Evolutionary conservation across 2,329 filamentous ascomycete species (phyloP).

Genomic region (Aspergillus floridensis): DNA sequence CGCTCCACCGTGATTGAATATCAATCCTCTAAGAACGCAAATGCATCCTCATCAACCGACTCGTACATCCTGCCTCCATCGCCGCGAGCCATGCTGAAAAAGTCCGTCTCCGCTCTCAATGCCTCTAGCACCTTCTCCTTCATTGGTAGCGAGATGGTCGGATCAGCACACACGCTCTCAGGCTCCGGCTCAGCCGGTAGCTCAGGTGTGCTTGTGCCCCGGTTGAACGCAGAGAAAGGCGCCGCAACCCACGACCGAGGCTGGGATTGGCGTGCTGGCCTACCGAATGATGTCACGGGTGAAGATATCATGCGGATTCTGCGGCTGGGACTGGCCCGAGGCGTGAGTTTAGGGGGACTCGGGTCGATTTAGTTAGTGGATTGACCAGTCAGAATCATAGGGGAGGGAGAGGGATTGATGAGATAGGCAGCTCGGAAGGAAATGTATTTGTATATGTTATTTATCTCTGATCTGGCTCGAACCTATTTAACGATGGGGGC

Average conservation of each 20-base stretch:
- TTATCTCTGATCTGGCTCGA: neutral
- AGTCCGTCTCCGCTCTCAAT: constrained; percentile 55
- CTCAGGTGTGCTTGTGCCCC: constrained; percentile 50
- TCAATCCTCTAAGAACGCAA: constrained; percentile 52
- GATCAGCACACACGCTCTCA: constrained; percentile 39
- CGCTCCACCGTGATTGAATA: constrained; percentile 70
- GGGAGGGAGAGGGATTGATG: neutral
- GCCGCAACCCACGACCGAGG: constrained; percentile 51
- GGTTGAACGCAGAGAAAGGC: constrained; percentile 19
- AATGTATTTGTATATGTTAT: neutral
- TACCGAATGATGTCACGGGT: constrained; percentile 59
- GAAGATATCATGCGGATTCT: constrained; percentile 70
- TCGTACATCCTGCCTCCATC: constrained; percentile 44
- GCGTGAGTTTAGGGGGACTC: constrained; percentile 53
- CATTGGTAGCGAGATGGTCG: constrained; percentile 70
- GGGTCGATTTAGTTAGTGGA: constrained; percentile 10
- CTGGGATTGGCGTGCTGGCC: constrained; percentile 69
- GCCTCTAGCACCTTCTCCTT: constrained; percentile 64
- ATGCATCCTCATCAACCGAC: constrained; percentile 13
- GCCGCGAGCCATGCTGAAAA: constrained; percentile 66
- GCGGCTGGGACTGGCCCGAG: constrained; percentile 70
- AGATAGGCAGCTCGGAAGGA: neutral
- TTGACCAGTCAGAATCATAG: neutral
- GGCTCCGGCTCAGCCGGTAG: constrained; percentile 51
- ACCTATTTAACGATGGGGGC: neutral